These are phyloP conservation scores for Scedosporium minutisporum DNA, from an alignment of 2,329 filamentous ascomycete genomes.

Conservation along the genomic window DNA sequence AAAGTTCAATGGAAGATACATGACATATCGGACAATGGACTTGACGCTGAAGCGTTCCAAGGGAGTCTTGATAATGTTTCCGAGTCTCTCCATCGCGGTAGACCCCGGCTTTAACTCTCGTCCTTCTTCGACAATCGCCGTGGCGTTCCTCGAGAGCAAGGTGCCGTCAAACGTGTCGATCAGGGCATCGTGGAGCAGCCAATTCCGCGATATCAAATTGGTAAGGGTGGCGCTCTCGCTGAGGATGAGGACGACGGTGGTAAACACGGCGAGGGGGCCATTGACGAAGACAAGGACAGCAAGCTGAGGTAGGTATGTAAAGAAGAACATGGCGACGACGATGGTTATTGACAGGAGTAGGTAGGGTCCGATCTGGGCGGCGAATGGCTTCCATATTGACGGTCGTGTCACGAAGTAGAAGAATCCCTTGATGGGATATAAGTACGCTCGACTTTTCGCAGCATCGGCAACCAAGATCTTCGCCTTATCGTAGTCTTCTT, in stretches of 20 bases:
- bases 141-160: conserved; percentile 39
- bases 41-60: conserved; percentile 47
- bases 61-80: conserved; percentile 47
- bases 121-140: conserved; percentile 60
- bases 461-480: conserved; percentile 52
- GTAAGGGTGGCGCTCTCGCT: conserved; percentile 52
- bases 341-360: conserved; percentile 63
- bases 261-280: conserved; percentile 69
- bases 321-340: conserved; percentile 71
- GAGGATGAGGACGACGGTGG: conserved; percentile 59
- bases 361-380: conserved; percentile 47
- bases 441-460: conserved; percentile 50
- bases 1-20: conserved; percentile 88
- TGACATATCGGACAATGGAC: conserved; percentile 65
- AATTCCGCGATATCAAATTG: conserved; percentile 52
- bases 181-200: conserved; percentile 71
- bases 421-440: conserved; percentile 74
- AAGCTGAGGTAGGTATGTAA: conserved; percentile 79
- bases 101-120: conserved; percentile 54
- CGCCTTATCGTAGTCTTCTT: conserved; percentile 58
- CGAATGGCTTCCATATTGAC: conserved; percentile 48
- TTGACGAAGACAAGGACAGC: conserved; percentile 76
- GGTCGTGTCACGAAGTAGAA: conserved; percentile 48
- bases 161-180: conserved; percentile 83
- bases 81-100: conserved; percentile 45